Evolutionary conservation across 2,329 filamentous ascomycete genomes (phyloP).

Genomic region (Saccharata proteae): DNA sequence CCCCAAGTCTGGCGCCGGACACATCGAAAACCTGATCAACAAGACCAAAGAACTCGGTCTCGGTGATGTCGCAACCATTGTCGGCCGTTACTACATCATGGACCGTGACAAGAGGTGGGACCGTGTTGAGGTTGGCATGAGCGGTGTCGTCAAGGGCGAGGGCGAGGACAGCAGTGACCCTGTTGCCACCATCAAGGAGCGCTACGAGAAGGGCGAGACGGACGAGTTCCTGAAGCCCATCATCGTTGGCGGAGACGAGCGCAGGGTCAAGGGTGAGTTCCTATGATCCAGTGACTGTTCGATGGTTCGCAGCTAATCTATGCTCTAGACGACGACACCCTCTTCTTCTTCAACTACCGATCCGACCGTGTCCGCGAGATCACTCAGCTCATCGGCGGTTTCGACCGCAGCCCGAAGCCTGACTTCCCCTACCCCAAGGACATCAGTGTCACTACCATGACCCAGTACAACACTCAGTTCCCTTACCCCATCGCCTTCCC

Average conservation of each 20-base stretch:
- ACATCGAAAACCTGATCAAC: conserved; percentile 76
- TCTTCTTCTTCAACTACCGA: conserved; percentile 99
- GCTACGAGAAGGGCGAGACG: conserved; percentile 77
- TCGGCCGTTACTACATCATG: conserved; percentile 97
- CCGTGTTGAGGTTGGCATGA: conserved; percentile 76
- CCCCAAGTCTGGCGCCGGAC: conserved; percentile 80
- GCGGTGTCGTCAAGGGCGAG: conserved; percentile 74
- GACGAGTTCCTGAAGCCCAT: conserved; percentile 99
- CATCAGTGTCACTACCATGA: conserved; percentile 86
- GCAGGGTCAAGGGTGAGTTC: conserved; percentile 64
- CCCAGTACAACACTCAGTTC: conserved; percentile 92
- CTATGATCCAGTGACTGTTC: no score
- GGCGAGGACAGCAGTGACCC: conserved; percentile 78
- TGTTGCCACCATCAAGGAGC: conserved; percentile 72
- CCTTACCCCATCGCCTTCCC: conserved; percentile 86
- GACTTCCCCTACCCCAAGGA: conserved; percentile 93
- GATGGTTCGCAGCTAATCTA: neutral
- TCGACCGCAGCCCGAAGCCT: conserved; percentile 79
- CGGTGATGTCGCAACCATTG: conserved; percentile 82
- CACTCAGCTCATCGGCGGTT: conserved; percentile 82
- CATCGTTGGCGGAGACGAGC: conserved; percentile 77
- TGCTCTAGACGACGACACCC: conserved; percentile 80
- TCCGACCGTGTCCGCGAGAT: conserved; percentile 95
- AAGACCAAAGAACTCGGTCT: conserved; percentile 72
- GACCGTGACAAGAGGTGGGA: conserved; percentile 99